Base-by-base conservation (phyloP, 257 asterid species). In the Solanum arcanum region DNA sequence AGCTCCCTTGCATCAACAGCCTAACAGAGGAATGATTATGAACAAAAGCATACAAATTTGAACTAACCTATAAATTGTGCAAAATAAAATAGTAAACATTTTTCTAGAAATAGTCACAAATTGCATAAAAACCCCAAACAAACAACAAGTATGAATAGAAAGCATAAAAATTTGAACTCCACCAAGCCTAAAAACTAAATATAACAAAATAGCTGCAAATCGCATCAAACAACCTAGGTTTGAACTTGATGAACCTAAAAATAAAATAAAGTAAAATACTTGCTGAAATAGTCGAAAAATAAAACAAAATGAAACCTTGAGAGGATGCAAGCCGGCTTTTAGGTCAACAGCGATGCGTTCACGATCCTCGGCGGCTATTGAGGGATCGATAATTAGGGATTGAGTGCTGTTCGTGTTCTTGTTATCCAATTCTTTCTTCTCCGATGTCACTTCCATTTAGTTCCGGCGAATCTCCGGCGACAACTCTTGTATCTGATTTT, bases 271-370 rank as follows among this genome's bases (percentile, higher is more conserved):
- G 25, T 5, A 68, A 9, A 20, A 37, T 11, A 10, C 13, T 73
- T 8, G 3, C 25, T 4, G 41, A 77, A n/a, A 42, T 25, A 46
- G 9, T 6, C 70, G 12, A 46, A 15, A 27, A 73, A 64, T n/a
- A 42, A 66, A 66, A 25, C 42, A 68, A 70, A 78, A 80, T 29
- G 20, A 49, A 49, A 96, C 99, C 93, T 90, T 95, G 89, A 97
- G 99, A 80, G 99, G 98, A 83, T 97, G 98, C 83, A 96, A 93
- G 39, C 98, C 98, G 83, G 98, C 95, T 91, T 94, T 96, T 88
- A 94, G 98, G 29, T 80, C 85, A 80, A 20, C 44, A 2, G 85
- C 85, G 68, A 80, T 31, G 44, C 85, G 85, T 80, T 80, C 85
- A 35, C 69, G 85, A 27, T 80, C 85, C 41, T 76, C 60, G 59